Evolutionary conservation across 1,139 yeast species (phyloP).

Genomic region (Blastobotrys raffinosifermentans): DNA sequence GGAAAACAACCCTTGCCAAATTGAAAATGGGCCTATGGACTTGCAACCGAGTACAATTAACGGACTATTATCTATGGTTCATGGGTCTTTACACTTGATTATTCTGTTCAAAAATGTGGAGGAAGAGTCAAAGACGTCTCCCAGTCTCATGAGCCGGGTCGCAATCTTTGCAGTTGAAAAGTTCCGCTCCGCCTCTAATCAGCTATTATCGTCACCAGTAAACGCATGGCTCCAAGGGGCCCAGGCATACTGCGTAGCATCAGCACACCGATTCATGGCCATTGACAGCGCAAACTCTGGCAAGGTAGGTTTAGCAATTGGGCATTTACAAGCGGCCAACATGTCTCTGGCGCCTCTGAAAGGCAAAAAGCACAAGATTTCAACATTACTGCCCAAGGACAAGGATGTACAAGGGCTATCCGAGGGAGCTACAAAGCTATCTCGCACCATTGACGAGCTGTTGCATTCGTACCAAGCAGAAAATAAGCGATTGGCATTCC

Average conservation of each 20-base stretch:
- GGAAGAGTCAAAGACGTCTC: conserved; percentile 18
- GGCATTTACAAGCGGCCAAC: conserved; percentile 19
- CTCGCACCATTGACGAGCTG: conserved; percentile 14
- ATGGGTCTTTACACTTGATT: conserved; percentile 30
- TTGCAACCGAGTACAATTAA: conserved; percentile 24
- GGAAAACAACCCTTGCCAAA: conserved; percentile 17
- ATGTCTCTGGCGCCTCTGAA: conserved; percentile 11
- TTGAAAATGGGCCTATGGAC: conserved; percentile 19
- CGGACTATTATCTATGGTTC: conserved; percentile 23
- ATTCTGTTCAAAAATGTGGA: conserved; percentile 25
- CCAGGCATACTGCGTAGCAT: conserved; percentile 26
- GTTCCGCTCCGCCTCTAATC: conserved; percentile 27
- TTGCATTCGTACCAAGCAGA: conserved; percentile 25
- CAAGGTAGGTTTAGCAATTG: conserved; percentile 31
- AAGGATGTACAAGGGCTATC: conserved; percentile 10
- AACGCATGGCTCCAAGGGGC: conserved; percentile 27
- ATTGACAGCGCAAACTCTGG: conserved; percentile 26
- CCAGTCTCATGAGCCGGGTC: conserved; percentile 28
- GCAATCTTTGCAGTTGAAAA: conserved; percentile 33
- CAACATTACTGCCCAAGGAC: conserved; percentile 4
- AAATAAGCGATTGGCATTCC: conserved; percentile 31
- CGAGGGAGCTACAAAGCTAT: conserved; percentile 10
- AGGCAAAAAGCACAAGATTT: conserved; percentile 4
- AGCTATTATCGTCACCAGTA: conserved; percentile 15
- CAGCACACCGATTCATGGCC: conserved; percentile 29